Conservation (phyloP, 805 yeast genomes). For the Saturnispora galanensis region DNA sequence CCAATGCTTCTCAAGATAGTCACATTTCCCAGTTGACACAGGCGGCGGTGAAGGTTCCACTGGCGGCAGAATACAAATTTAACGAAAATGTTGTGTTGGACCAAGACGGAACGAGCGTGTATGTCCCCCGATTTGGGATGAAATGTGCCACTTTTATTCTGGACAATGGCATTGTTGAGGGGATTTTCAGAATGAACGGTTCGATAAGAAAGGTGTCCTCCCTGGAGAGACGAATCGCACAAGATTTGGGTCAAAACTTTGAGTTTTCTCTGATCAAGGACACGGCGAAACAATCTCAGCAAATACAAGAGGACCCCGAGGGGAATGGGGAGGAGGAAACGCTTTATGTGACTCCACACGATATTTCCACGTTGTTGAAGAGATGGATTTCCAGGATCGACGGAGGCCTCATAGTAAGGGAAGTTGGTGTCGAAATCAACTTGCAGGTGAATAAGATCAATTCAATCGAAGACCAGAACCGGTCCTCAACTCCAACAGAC, state of each 20-base stretch:
- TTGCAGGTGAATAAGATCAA: conserved; percentile 10
- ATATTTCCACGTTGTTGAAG: conserved; percentile 29
- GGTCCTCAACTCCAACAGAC: conserved; percentile 3
- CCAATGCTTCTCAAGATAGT: not conserved
- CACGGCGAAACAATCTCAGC: not conserved
- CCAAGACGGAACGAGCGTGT: not conserved
- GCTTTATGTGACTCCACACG: conserved; percentile 21
- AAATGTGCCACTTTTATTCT: conserved; percentile 25
- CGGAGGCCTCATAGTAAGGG: conserved; percentile 22
- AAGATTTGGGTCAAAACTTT: conserved; percentile 15
- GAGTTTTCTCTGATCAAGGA: conserved; percentile 10
- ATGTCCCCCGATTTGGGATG: conserved; percentile 24
- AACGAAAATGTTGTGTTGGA: not conserved
- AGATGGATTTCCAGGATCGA: conserved; percentile 27
- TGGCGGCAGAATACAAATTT: not conserved
- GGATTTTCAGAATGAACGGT: conserved; percentile 30
- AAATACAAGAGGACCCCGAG: conserved; percentile 7
- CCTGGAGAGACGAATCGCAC: conserved; percentile 20
- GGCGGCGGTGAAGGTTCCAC: not conserved
- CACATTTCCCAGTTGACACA: not conserved
- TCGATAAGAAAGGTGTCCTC: conserved; percentile 25
- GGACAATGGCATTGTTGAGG: conserved; percentile 22
- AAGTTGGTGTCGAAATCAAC: conserved; percentile 16
- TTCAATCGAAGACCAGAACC: conserved; percentile 3
- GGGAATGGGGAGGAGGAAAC: not conserved